Percentiles rank a stretch among this genome's conserved stretches.
Conservation (phyloP, 2,329 filamentous ascomycete genomes). For the Trichoderma guizhouense region DNA sequence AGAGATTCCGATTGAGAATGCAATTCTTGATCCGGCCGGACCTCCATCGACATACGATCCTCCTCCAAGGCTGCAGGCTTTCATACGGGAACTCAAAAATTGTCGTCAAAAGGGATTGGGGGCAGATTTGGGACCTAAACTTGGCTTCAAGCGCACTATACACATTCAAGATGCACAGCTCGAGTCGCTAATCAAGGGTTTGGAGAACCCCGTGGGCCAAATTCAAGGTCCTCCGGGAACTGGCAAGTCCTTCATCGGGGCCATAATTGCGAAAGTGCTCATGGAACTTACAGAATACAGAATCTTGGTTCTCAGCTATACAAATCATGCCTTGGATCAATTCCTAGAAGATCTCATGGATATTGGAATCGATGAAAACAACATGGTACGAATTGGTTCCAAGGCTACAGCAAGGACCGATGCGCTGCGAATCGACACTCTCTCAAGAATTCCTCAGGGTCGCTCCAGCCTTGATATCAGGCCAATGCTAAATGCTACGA, state of each 20-base stretch:
- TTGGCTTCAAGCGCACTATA: slow-evolving; percentile 27
- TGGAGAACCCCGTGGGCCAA: slow-evolving; percentile 53
- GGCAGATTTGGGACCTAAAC: slow-evolving; percentile 21
- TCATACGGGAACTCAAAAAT: neutral
- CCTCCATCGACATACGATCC: slow-evolving; percentile 15
- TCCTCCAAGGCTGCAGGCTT: slow-evolving; percentile 1
- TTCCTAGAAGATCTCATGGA: slow-evolving; percentile 61
- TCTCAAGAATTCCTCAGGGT: slow-evolving; percentile 23
- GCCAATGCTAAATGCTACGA: neutral
- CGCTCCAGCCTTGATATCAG: neutral
- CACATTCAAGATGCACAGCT: slow-evolving; percentile 45
- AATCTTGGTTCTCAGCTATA: slow-evolving; percentile 65
- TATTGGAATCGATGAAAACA: slow-evolving; percentile 47
- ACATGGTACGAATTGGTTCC: slow-evolving; percentile 61
- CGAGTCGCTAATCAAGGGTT: slow-evolving; percentile 50
- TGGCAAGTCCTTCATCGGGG: slow-evolving; percentile 72
- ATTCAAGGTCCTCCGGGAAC: slow-evolving; percentile 76
- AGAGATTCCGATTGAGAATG: slow-evolving; percentile 53
- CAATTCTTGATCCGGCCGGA: slow-evolving; percentile 41
- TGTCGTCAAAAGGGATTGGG: neutral
- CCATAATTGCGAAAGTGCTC: slow-evolving; percentile 56
- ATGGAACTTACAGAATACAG: slow-evolving; percentile 45
- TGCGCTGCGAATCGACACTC: slow-evolving; percentile 44
- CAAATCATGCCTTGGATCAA: slow-evolving; percentile 57
- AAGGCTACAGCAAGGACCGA: slow-evolving; percentile 52